A percentile compares a stretch with the other conserved stretches of the same genome.
These are phyloP conservation scores for Papiliotrema fonsecae DNA, from an alignment of 1,284 basidiomycete species.

Conservation along the genomic window DNA sequence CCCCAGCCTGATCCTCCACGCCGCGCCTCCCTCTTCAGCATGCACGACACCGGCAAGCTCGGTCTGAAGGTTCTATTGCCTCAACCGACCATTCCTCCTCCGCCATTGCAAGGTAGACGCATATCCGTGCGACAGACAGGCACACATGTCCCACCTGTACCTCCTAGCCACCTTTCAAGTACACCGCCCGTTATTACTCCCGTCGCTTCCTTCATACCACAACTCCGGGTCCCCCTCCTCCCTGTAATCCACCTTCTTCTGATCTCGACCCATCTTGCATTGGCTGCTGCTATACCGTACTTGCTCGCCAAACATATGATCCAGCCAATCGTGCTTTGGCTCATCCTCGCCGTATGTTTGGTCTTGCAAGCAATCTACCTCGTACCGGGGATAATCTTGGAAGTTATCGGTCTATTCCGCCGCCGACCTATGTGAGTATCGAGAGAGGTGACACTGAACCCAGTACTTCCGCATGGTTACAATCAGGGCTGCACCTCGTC, in stretches of 20 bases:
- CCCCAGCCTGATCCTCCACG: too few relatives aligned
- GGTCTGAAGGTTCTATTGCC: too few relatives aligned
- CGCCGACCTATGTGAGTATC: constrained; percentile 15
- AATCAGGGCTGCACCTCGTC: constrained; percentile 1
- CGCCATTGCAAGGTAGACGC: too few relatives aligned
- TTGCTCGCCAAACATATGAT: constrained; percentile 15
- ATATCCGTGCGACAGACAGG: too few relatives aligned
- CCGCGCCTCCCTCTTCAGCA: too few relatives aligned
- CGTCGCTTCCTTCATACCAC: too few relatives aligned
- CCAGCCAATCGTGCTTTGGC: constrained; percentile 19
- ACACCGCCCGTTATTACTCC: too few relatives aligned
- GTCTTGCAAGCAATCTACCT: constrained; percentile 14
- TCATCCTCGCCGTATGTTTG: constrained; percentile 8
- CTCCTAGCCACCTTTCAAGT: too few relatives aligned
- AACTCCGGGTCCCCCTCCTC: too few relatives aligned
- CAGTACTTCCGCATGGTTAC: constrained; percentile 1
- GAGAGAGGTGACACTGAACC: background rate
- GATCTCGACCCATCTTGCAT: constrained; percentile 9
- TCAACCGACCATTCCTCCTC: too few relatives aligned
- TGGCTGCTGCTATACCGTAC: constrained; percentile 9
- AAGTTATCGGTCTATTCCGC: constrained; percentile 11
- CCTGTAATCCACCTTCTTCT: constrained; percentile 15
- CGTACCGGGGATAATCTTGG: constrained; percentile 12
- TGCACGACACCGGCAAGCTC: too few relatives aligned
- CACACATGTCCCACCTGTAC: too few relatives aligned